These are phyloP conservation scores for Dysphania ambrosioides DNA, from an alignment of 148 eudicot genomes.

Conservation along the genomic window DNA sequence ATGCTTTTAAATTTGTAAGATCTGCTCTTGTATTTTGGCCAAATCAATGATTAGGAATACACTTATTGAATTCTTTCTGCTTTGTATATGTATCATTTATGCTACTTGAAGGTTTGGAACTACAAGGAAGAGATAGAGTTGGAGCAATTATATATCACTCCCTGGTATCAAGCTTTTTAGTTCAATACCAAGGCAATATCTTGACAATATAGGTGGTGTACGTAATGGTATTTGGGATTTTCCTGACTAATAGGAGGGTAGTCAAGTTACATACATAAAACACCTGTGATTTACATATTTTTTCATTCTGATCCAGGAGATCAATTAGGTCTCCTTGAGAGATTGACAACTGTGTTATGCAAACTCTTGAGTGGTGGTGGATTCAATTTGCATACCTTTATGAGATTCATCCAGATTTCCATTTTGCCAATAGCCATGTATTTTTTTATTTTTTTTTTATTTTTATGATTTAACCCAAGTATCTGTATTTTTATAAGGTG, in stretches of 20 bases:
- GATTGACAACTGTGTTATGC: background rate
- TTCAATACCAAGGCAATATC: background rate
- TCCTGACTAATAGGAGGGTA: background rate
- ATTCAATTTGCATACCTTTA: background rate
- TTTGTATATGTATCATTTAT: background rate
- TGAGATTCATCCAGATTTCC: background rate
- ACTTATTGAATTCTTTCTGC: background rate
- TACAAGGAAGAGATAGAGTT: background rate
- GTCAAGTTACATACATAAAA: background rate
- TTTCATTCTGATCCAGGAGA: background rate
- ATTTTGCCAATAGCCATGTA: no score
- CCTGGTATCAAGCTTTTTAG: background rate
- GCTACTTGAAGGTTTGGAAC: background rate
- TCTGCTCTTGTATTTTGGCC: background rate
- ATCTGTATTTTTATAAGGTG: background rate
- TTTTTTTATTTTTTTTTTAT: background rate
- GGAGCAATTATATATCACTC: background rate
- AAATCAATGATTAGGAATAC: background rate
- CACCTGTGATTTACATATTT: background rate
- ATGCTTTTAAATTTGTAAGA: background rate
- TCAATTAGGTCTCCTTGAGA: background rate
- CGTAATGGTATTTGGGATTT: background rate
- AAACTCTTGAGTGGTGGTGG: background rate
- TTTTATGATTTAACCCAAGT: background rate
- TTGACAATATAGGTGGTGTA: background rate